Conservation (phyloP, 2,329 filamentous ascomycete species). For the Cercospora janseana region DNA sequence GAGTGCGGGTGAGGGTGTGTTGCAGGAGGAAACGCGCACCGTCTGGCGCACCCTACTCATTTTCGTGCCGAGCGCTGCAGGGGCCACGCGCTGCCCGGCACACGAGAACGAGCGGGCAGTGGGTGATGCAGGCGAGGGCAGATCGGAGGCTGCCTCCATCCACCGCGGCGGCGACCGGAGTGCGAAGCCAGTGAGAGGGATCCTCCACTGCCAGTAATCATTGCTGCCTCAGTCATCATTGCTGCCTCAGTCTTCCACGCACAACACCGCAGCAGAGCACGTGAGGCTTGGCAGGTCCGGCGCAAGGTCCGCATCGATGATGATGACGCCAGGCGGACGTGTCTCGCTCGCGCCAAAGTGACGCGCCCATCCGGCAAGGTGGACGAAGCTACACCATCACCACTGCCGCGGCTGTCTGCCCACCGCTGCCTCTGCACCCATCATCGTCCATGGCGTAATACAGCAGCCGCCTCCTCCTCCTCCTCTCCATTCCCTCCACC, state of each 20-base stretch:
- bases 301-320: no score
- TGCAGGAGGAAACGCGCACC: neutral
- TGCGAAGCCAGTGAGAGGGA: neutral
- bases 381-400: no score
- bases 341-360: no score
- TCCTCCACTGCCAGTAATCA: no score
- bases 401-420: neutral
- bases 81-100: neutral
- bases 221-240: neutral
- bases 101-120: slow-evolving; percentile 14
- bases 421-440: neutral
- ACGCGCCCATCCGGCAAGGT: no score
- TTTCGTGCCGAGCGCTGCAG: slow-evolving; percentile 8
- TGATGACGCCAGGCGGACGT: no score
- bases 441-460: neutral
- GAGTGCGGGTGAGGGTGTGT: neutral
- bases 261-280: neutral
- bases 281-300: no score
- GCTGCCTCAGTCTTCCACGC: neutral
- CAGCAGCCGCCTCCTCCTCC: neutral
- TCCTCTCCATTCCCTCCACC: neutral
- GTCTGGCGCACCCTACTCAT: no score
- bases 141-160: neutral
- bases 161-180: slow-evolving; percentile 1
- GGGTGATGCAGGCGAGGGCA: slow-evolving; percentile 1